Evolutionary conservation across 306 rosid genomes (phyloP).

Genomic region (Ammopiptanthus mongolicus): DNA sequence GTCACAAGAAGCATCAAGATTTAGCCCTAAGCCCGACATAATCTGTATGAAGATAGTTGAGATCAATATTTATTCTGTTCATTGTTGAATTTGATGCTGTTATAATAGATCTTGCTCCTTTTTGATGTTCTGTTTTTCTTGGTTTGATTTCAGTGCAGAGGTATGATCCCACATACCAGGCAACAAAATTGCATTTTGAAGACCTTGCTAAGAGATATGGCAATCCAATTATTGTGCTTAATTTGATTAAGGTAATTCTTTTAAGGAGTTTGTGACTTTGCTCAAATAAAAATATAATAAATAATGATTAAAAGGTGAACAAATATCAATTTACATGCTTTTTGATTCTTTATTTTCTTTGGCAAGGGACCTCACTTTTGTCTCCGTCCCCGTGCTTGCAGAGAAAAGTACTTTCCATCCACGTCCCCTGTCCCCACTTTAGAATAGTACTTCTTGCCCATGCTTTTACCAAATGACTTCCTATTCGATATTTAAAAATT

Average conservation of each 20-base stretch:
- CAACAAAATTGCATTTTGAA: slow-evolving; percentile 89
- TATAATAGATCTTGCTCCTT: background rate
- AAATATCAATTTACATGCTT: background rate
- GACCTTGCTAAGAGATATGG: slow-evolving; percentile 90
- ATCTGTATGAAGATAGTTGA: slow-evolving; percentile 49
- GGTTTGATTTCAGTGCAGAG: slow-evolving; percentile 74
- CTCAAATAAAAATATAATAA: slow-evolving; percentile 2
- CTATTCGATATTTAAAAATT: background rate
- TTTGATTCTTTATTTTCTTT: background rate
- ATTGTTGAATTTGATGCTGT: background rate
- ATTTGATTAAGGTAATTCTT: slow-evolving; percentile 73
- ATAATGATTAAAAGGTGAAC: background rate
- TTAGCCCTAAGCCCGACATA: slow-evolving; percentile 96
- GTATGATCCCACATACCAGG: slow-evolving; percentile 90
- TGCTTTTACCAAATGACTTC: background rate
- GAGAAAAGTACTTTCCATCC: background rate
- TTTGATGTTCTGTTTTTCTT: background rate
- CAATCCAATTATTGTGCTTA: slow-evolving; percentile 84
- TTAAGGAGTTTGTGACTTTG: background rate
- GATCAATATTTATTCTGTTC: slow-evolving; percentile 8
- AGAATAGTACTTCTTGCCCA: background rate
- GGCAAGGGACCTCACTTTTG: background rate
- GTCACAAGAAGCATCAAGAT: slow-evolving; percentile 97
- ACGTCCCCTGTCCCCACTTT: background rate
- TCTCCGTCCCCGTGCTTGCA: background rate